These are phyloP conservation scores for Globisporangium spinosum DNA, from an alignment of 352 stramenopile species.

Conservation along the genomic window DNA sequence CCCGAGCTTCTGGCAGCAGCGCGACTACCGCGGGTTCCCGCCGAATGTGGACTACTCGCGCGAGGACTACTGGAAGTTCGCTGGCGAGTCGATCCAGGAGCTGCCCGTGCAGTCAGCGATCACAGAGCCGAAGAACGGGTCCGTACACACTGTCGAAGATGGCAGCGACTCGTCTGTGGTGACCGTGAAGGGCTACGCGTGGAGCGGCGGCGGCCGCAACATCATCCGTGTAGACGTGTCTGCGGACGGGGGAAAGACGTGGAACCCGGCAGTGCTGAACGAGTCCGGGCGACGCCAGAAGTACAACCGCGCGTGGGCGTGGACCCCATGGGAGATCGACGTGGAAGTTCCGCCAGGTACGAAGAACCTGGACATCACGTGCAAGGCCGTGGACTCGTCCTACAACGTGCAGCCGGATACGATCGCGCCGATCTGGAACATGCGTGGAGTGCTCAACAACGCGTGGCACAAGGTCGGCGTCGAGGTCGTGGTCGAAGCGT, in stretches of 20 bases:
- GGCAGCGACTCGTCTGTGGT: conserved; percentile 65
- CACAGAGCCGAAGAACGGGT: conserved; percentile 72
- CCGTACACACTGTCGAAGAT: conserved; percentile 45
- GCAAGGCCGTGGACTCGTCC: conserved; percentile 92
- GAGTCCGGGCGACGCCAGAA: conserved; percentile 82
- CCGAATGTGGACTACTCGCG: conserved; percentile 84
- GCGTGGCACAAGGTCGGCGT: conserved; percentile 91
- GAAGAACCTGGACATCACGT: conserved; percentile 86
- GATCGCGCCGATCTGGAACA: conserved; percentile 96
- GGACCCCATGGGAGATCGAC: conserved; percentile 94
- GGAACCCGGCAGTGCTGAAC: conserved; percentile 85
- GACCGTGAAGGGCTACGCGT: conserved; percentile 93
- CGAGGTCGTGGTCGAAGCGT: conserved; percentile 44
- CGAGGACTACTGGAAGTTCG: conserved; percentile 83
- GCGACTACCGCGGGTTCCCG: conserved; percentile 89
- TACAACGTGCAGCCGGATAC: conserved; percentile 97
- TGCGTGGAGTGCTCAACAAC: conserved; percentile 97
- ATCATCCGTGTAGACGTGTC: conserved; percentile 97
- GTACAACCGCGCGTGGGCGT: conserved; percentile 92
- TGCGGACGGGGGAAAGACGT: conserved; percentile 92
- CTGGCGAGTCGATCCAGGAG: conserved; percentile 88
- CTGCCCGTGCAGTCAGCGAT: conserved; percentile 90
- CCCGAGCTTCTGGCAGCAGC: conserved; percentile 90
- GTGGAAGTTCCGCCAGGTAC: conserved; percentile 84
- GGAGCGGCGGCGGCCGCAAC: conserved; percentile 92